These are phyloP conservation scores for Schwanniomyces occidentalis DNA, from an alignment of 805 yeast genomes.

Conservation along the genomic window DNA sequence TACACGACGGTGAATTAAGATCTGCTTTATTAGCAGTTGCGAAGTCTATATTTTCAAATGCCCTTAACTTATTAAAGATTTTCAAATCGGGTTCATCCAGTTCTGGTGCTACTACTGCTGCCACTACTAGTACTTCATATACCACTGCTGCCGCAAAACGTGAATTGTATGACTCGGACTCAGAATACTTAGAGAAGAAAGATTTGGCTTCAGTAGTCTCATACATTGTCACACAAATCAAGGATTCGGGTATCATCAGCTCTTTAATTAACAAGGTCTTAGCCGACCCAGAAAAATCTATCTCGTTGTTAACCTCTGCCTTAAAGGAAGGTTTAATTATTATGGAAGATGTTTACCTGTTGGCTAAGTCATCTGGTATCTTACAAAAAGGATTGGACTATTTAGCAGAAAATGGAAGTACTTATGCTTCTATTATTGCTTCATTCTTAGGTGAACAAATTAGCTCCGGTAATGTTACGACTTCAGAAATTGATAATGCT, in stretches of 20 bases:
- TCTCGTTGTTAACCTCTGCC: conserved; percentile 32
- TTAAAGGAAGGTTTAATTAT: conserved; percentile 33
- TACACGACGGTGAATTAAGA: conserved; percentile 34
- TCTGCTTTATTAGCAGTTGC: conserved; percentile 33
- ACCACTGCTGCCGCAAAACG: conserved; percentile 16
- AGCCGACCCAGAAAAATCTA: conserved; percentile 36
- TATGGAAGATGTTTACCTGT: conserved; percentile 33
- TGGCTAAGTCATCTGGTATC: conserved; percentile 40
- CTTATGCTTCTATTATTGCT: conserved; percentile 12
- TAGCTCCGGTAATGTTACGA: conserved; percentile 24
- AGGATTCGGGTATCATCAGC: conserved; percentile 35
- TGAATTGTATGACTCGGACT: conserved; percentile 12
- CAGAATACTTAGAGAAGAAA: conserved; percentile 37
- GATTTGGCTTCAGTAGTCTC: conserved; percentile 30
- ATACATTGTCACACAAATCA: conserved; percentile 28
- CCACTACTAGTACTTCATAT: conserved; percentile 12
- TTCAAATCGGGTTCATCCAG: conserved; percentile 13
- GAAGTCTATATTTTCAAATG: conserved; percentile 31
- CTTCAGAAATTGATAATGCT: conserved; percentile 26
- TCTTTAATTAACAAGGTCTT: conserved; percentile 32
- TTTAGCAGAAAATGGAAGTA: conserved; percentile 27
- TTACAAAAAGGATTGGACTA: conserved; percentile 26
- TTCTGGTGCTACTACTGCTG: conserved; percentile 14
- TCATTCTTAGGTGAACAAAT: conserved; percentile 23
- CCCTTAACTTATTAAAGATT: conserved; percentile 24